Evolutionary conservation across 768 basidiomycete genomes (phyloP), one percentile per base, ranked within the genome.

Genomic region (Calocera viscosa): DNA sequence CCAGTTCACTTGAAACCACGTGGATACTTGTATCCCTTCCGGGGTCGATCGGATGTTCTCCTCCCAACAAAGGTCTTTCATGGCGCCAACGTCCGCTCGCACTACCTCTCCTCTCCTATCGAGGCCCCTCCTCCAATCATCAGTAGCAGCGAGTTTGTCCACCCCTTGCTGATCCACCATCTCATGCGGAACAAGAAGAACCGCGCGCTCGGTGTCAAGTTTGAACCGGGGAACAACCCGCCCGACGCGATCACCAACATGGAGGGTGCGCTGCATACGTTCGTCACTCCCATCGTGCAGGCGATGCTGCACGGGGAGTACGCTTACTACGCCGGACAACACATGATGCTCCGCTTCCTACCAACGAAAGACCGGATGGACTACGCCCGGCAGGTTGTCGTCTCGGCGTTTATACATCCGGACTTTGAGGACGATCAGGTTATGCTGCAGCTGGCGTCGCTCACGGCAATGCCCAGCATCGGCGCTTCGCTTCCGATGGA

Each of bases 391-490:
- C 19, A 26, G 12, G 66, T 68, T 16, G 63, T 72, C 1, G 26
- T 72, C 7, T 66, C 65, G 17, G 67, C 68, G 3, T 49, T 60
- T 2, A 33, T 72, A 1, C 71, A 72, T 28, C 49, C 39, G 43
- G 71, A 72, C 65, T 72, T 72, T 40, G 71, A 72, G 64, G 47
- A 65, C 35, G 30, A 43, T 1, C 32, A 70, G 17, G 71, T 72
- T 34, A 67, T 67, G 10, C 63, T 63, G 16, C 16, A 19, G 1
- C 60, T 72, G 17, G 68, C 60, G 11, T 43, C 40, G 7, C 24
- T 69, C 22, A 38, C n/a, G 2, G 2, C 5, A 26, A 17, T 38
- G 11, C 38, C 10, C 12, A 16, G 47, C 8, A 2, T 7, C 0
- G 67, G 64, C 1, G 30, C 28, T 1, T 40, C 47, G 17, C 14